These are phyloP conservation scores for Boletus mariae DNA, from an alignment of 1,284 basidiomycete genomes.

Conservation along the genomic window DNA sequence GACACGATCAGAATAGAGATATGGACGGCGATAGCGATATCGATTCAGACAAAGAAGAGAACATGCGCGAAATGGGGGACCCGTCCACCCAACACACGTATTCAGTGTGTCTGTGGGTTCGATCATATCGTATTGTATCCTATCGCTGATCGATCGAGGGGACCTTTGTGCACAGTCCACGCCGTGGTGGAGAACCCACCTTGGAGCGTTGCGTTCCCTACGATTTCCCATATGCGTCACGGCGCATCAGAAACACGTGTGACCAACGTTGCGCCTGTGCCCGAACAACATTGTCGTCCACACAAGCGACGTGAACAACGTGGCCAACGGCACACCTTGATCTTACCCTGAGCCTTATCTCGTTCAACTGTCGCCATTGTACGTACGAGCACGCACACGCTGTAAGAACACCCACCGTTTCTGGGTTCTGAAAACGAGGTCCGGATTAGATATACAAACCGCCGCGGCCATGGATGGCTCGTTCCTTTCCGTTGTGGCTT, in stretches of 20 bases:
- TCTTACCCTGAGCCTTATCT: slow-evolving; percentile 1
- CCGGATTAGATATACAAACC: not conserved
- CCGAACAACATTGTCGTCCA: not conserved
- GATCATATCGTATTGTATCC: too few relatives aligned
- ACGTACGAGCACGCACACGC: not conserved
- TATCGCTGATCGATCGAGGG: not conserved
- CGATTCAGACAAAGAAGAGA: not conserved
- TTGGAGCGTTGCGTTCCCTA: too few relatives aligned
- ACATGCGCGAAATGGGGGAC: not conserved
- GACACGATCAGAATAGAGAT: not conserved
- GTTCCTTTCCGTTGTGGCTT: not conserved
- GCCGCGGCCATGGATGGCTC: not conserved
- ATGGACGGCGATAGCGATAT: not conserved
- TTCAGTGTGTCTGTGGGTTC: not conserved
- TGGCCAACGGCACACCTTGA: not conserved
- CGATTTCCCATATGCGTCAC: too few relatives aligned
- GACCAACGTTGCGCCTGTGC: not conserved
- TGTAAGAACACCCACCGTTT: too few relatives aligned
- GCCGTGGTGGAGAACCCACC: not conserved
- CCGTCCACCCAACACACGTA: not conserved
- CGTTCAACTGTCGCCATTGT: not conserved
- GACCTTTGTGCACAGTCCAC: too few relatives aligned
- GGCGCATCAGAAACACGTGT: slow-evolving; percentile 1
- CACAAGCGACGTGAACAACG: not conserved
- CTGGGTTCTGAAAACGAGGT: not conserved